A percentile compares a stretch with the other conserved stretches of the same genome.
Evolutionary conservation across 176 grass and related monocot genomes (phyloP).

Genomic region (Lolium rigidum): DNA sequence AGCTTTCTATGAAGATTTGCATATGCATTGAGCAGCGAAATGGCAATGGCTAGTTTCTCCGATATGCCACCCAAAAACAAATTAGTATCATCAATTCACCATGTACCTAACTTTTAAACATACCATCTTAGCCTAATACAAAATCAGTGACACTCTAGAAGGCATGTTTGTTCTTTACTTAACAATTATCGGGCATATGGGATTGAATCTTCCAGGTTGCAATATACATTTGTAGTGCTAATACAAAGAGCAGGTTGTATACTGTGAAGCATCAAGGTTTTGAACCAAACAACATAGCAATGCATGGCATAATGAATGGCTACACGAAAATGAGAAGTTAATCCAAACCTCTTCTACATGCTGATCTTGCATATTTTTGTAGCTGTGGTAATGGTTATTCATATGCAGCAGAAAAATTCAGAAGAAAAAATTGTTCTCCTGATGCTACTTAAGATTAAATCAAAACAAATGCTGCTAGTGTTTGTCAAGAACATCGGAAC

Average conservation of each 20-base stretch:
- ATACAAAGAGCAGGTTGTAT: not conserved
- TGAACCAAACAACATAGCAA: constrained; percentile 11
- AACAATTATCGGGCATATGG: constrained; percentile 1
- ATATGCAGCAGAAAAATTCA: constrained; percentile 13
- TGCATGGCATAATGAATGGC: not conserved
- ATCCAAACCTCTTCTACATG: not conserved
- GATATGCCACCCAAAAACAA: constrained; percentile 10
- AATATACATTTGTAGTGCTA: constrained; percentile 34
- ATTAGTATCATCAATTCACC: constrained; percentile 8
- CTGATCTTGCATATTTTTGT: not conserved
- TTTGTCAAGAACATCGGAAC: constrained; percentile 25
- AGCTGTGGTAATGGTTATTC: not conserved
- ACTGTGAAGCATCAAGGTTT: constrained; percentile 7
- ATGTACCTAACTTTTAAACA: not conserved
- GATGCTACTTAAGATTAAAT: constrained; percentile 9
- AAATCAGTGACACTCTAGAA: constrained; percentile 21
- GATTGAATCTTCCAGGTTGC: constrained; percentile 3
- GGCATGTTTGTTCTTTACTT: not conserved
- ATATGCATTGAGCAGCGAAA: too few relatives aligned
- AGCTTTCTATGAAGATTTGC: constrained; percentile 11
- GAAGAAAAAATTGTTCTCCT: not conserved
- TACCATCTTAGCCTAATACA: constrained; percentile 9
- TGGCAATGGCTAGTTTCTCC: not conserved
- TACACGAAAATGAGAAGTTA: not conserved
- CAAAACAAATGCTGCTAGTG: not conserved